Evolutionary conservation across 31 red algal species (phyloP), one percentile per base, ranked within the genome.

Genomic region (Odonthalia washingtoniensis): DNA sequence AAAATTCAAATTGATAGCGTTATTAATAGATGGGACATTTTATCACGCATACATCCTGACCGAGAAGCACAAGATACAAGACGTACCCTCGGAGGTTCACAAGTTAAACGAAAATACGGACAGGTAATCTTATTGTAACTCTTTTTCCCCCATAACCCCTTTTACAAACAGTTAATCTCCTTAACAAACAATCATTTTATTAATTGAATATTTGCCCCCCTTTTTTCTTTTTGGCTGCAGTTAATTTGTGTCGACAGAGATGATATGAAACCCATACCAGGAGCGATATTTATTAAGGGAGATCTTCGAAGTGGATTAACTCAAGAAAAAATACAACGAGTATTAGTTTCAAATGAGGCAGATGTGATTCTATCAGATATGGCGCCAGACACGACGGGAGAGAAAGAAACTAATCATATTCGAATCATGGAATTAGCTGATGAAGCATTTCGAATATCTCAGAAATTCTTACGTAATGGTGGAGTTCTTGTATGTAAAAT

Each of bases 341-440:
- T 66, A 21, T 75, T 97, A 35, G 28, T 69, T 36, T 82, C 86
- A 21, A 57, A 82, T 35, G 87, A 93, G 41, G 90, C 89, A n/a
- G 95, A 97, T 77, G 90, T 83, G 26, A 78, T 97, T 30, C 36
- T 97, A 21, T 88, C 81, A 40, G 95, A 97, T 72, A 93, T 93
- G 87, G 91, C 91, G 38, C 95, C 95, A 4, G 40, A 67, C 64
- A 97, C 95, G 40, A 91, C 79, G 41, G 95, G 91, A 17, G 78
- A 92, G 5, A 65, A 75, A 6, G 91, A 76, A n/a, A 60, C 60
- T 4, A 82, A 97, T 77, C 91, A 93, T 84, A 69, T 73, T 35
- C 77, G 81, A 30, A 85, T 80, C 44, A 79, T 97, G 74, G 33
- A 80, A 14, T 35, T 94, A 24, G 89, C 86, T 5, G 57, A 68